Conservation (phyloP, 345 rosid genomes). For the Raphanus sativus region DNA sequence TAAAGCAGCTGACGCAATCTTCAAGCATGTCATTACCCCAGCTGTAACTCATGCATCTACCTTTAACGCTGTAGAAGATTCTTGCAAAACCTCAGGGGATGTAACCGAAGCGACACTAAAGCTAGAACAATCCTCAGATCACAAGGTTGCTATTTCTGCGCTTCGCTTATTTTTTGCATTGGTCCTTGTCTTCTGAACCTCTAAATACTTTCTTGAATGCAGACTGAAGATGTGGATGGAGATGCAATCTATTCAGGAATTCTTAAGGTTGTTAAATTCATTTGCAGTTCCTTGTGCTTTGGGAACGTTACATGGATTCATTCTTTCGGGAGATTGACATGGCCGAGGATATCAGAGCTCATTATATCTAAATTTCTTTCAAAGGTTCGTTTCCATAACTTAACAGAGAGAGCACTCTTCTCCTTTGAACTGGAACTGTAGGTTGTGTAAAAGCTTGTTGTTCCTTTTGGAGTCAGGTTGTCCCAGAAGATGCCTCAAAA, state of each 20-base stretch:
- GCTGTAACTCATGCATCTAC: conserved; percentile 62
- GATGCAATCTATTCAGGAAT: conserved; percentile 61
- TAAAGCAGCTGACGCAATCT: conserved; percentile 80
- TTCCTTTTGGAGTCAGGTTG: conserved; percentile 57
- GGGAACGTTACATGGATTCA: conserved; percentile 69
- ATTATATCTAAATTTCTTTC: conserved; percentile 83
- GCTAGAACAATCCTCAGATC: conserved; percentile 49
- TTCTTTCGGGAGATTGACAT: conserved; percentile 88
- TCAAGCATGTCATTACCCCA: conserved; percentile 76
- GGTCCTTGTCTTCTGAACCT: neutral
- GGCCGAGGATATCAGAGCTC: conserved; percentile 89
- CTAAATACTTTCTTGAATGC: conserved; percentile 22
- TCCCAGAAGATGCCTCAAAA: conserved; percentile 92
- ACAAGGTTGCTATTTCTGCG: conserved; percentile 54
- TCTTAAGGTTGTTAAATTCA: conserved; percentile 62
- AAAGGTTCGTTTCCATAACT: conserved; percentile 54
- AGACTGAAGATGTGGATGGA: conserved; percentile 59
- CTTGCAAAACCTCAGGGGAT: conserved; percentile 46
- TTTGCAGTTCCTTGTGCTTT: conserved; percentile 64
- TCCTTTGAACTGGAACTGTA: neutral
- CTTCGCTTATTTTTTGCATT: too few relatives aligned
- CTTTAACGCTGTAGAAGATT: conserved; percentile 54
- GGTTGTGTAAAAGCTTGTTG: conserved; percentile 14
- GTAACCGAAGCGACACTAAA: conserved; percentile 51
- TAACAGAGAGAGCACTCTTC: too few relatives aligned